Evolutionary conservation across 1,139 yeast species (phyloP), one percentile per base, ranked within the genome.

Genomic region (Suhomyces bokatorum): DNA sequence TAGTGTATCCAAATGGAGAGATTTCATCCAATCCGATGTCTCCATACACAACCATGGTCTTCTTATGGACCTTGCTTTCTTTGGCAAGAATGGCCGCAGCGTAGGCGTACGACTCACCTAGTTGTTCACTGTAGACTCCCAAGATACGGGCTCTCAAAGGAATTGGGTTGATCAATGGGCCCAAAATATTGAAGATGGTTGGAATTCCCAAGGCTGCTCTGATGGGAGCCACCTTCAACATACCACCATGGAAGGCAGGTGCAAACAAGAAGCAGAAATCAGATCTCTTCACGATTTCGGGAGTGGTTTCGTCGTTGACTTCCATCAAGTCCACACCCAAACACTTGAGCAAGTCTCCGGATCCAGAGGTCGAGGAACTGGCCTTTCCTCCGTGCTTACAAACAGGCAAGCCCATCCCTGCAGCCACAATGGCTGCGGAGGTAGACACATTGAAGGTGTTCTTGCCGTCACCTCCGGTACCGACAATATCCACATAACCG

Each of bases 401-500:
- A 14, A 91, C 83, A 22, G 80, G 78, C 40, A 90, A 64, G 0
- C 90, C 90, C 73, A 88, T 85, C 5, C 99, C 99, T 0, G 97
- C 88, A 0, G 91, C 95, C 5, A 93, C 90, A 42, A 93, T 89
- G 0, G 97, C 97, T 1, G 97, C 76, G 1, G 97, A 88, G 0
- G 99, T 93, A 8, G 96, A 87, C 1, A 93, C 99, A 59, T 93
- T 93, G 67, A 93, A 93, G 0, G 99, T 93, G 61, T 93, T 85
- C 61, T 93, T 97, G 3, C 97, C 97, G 60, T 93, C 99, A 6
- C 99, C 99, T 26, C 99, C 99, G 0, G 99, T 93, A 1, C 99
- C 99, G 7, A 93, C 99, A 33, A 93, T 87, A 64, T 93, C 99
- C 14, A 88, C 77, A 54, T 81, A 86, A 0, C 88, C 87, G 2